Percentiles rank a stretch among this genome's conserved stretches.
Evolutionary conservation across 176 grass and related monocot species (phyloP).

Genomic region (Alopecurus myosuroides): DNA sequence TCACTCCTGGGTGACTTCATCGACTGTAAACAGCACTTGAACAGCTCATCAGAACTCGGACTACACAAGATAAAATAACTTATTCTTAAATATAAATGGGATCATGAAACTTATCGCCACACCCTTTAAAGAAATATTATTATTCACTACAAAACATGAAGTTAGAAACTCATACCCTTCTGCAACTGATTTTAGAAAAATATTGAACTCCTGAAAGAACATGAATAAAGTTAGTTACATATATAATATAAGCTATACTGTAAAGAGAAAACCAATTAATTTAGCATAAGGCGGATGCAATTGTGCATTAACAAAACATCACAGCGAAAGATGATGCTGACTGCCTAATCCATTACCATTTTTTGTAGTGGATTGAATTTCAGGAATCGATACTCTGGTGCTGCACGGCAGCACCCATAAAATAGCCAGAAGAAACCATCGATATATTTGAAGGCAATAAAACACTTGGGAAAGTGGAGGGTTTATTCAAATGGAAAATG

Average conservation of each 20-base stretch:
- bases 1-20: slow-evolving; percentile 11
- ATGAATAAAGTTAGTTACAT: background rate
- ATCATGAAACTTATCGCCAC: background rate
- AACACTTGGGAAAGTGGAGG: no score
- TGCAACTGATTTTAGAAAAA: slow-evolving; percentile 16
- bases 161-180: slow-evolving; percentile 7
- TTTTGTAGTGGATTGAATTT: no score
- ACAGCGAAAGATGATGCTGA: background rate
- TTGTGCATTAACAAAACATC: background rate
- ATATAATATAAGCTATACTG: background rate
- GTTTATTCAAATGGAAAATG: no score
- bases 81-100: background rate
- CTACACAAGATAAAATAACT: background rate
- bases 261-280: background rate
- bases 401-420: background rate
- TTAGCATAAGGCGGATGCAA: background rate
- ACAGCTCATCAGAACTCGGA: slow-evolving; percentile 4
- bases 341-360: no score
- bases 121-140: background rate
- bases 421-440: background rate
- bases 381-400: no score
- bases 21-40: background rate
- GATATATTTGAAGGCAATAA: no score
- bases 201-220: slow-evolving; percentile 21
- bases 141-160: background rate